Evolutionary conservation across 495 filamentous ascomycete species (phyloP).

Genomic region (Aspergillus conjunctus): DNA sequence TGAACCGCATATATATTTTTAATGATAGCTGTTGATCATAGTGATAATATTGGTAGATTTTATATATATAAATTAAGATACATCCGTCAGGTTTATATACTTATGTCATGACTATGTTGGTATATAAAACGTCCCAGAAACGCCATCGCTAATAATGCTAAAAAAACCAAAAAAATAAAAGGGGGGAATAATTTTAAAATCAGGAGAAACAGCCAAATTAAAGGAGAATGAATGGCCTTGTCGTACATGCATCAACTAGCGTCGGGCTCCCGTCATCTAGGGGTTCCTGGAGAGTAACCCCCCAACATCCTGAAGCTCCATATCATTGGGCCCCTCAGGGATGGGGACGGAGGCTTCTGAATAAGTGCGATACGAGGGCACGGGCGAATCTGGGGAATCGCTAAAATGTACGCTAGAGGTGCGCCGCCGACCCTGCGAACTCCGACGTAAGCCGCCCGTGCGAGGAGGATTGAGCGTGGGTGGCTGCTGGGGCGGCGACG

Average conservation of each 20-base stretch:
- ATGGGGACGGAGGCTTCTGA: constrained; percentile 28
- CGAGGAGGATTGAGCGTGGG: constrained; percentile 28
- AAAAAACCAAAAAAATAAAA: neutral
- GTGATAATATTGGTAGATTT: too few species aligned
- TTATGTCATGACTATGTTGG: neutral
- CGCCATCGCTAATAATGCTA: constrained; percentile 10
- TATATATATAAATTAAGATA: neutral
- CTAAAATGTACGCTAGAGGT: constrained; percentile 30
- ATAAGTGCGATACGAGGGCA: constrained; percentile 30
- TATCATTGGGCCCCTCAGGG: constrained; percentile 25
- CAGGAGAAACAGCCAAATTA: too few species aligned
- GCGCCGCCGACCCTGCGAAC: constrained; percentile 15
- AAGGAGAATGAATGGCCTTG: neutral
- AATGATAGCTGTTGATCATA: too few species aligned
- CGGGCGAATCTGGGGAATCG: constrained; percentile 21
- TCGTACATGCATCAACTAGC: neutral
- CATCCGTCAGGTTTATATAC: neutral
- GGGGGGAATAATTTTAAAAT: neutral
- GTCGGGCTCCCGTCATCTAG: neutral
- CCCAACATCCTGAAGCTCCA: constrained; percentile 57
- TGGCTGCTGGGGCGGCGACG: constrained; percentile 27
- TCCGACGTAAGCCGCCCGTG: constrained; percentile 18
- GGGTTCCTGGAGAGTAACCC: constrained; percentile 45
- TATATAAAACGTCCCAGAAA: neutral
- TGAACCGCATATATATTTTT: too few species aligned